Evolutionary conservation across 768 basidiomycete species (phyloP), one percentile per base, ranked within the genome.

Genomic region (Boletus vermiculosoides): DNA sequence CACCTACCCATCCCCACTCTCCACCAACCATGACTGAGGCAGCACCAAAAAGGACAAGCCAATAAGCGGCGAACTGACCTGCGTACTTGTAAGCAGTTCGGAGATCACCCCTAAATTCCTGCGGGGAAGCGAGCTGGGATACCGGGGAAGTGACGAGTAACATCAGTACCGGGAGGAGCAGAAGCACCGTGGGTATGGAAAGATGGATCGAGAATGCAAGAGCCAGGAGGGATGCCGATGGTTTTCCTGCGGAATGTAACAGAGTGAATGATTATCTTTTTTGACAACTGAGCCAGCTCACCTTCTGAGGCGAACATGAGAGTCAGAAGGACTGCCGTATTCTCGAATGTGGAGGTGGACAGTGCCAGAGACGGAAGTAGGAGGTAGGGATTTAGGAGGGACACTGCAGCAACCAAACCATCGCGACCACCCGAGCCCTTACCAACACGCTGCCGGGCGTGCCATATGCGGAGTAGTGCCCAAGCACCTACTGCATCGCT

Each of bases 341-440:
- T 96, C 66, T 96, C 92, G 16, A 98, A 76, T 2, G 85, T 81
- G 0, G 92, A 88, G 0, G 92, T 92, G 0, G 95, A 95, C 12
- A 86, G 76, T 0, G 93, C 90, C 8, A 96, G 76, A 31, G 85
- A 86, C 0, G 94, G 84, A 1, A 94, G 76, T 55, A 96, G 71
- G 9, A 90, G 73, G 70, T 97, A 97, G 3, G 97, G 97, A 63
- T 98, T 97, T 49, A 96, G 71, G 20, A 97, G 82, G 72, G 88
- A 95, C 45, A 82, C 71, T 8, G 84, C 78, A 18, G 83, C 86
- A 31, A 95, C 77, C 49, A 91, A 69, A 15, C 74, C 71, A 60
- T 88, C 87, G 71, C 86, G 78, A 37, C 76, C 58, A 54, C 76
- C 81, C 15, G 61, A 50, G 22, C 55, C 42, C 34, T 74, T 72